These are phyloP conservation scores for Cucurbitaria berberidis DNA, from an alignment of 2,329 filamentous ascomycete species.

Conservation along the genomic window DNA sequence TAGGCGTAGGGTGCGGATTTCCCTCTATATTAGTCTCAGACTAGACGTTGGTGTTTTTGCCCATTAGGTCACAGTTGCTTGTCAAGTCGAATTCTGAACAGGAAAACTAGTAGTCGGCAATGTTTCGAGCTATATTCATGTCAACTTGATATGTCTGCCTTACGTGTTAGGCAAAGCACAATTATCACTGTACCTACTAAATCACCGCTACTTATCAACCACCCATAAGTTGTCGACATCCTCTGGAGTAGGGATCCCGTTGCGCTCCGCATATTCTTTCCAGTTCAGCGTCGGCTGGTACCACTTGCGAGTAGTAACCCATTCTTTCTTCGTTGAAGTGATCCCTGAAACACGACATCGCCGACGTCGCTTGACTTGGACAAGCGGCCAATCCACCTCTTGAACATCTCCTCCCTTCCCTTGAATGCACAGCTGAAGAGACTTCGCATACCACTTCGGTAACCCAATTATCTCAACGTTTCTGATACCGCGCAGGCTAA, in stretches of 20 bases:
- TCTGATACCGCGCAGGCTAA: conserved; percentile 22
- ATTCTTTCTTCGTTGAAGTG: conserved; percentile 4
- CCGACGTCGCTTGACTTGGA: conserved; percentile 10
- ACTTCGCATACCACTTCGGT: conserved; percentile 27
- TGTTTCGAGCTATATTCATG: no score
- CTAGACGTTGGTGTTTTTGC: no score
- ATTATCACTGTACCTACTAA: no score
- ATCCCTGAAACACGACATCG: no score
- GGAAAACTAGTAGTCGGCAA: no score
- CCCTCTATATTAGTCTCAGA: no score
- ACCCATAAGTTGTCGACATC: conserved; percentile 11
- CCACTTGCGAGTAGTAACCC: conserved; percentile 20
- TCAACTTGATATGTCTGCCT: no score
- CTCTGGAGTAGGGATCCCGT: conserved; percentile 16
- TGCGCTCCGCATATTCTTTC: conserved; percentile 31
- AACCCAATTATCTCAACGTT: conserved; percentile 20
- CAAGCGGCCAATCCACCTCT: conserved; percentile 24
- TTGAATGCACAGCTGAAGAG: conserved; percentile 26
- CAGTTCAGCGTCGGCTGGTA: conserved; percentile 30
- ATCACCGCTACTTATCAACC: background rate
- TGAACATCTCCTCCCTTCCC: conserved; percentile 25
- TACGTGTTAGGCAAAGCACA: no score
- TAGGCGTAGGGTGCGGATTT: no score
- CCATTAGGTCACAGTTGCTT: no score
- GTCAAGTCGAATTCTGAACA: no score